Evolutionary conservation across 208 protist genomes (phyloP), one percentile per base, ranked within the genome.

Genomic region (Crithidia brevicula): DNA sequence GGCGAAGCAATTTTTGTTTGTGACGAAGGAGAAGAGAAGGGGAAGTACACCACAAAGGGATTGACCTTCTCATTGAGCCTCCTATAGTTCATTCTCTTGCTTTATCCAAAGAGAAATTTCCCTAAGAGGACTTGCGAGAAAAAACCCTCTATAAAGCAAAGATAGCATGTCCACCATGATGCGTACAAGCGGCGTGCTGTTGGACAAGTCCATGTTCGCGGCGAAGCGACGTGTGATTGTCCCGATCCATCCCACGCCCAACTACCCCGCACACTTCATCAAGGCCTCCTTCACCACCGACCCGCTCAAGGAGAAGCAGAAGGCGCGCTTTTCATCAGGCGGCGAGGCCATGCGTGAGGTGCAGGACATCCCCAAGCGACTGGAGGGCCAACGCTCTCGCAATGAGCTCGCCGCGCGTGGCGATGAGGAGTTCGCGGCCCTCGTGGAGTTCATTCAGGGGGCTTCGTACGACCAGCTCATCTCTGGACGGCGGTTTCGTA

Each of bases 171-270:
- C n/a, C n/a, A n/a, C 38, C 28, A 61, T 91, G 85, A 53, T 79
- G 68, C 65, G 74, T 8, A 69, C 33, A 31, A 82, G 58, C 27
- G 36, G 45, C 10, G 63, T 83, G 58, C 78, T 93, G 72, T 66
- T 65, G 61, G 87, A 96, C 81, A 96, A 96, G 75, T 94, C 92
- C 47, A 92, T 96, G 83, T 96, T 96, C 75, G 92, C 92, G 53
- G 92, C 89, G 34, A 95, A 95, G 77, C 89, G 92, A 10, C 89
- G 89, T 64, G 89, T 95, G 16, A 96, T 96, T 76, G 77, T 92
- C 5, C 92, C 92, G 0, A 93, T 96, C 42, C 89, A 94, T 28
- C 83, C 92, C 2, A 95, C 89, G 18, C 92, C 92, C 3, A 82
- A 79, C 76, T 93, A 79, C 62, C 88, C 89, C 10, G 79, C 82